Conservation (phyloP, 2,329 filamentous ascomycete genomes). For the Eutypella sp. region DNA sequence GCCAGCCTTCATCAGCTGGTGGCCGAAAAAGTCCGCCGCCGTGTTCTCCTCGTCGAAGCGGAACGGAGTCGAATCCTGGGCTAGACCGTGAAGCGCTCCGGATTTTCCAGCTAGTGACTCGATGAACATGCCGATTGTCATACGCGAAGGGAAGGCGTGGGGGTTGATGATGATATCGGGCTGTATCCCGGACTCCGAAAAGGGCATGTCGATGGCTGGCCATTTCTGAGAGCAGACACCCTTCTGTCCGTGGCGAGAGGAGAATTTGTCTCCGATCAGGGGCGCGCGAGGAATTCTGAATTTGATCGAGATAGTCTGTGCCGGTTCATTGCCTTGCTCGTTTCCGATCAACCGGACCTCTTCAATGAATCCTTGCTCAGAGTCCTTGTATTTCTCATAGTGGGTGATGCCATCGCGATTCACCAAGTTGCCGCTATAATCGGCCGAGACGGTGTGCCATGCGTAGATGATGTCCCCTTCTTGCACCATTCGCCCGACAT, state of each 20-base stretch:
- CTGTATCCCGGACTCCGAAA: constrained; percentile 92
- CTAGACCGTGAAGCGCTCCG: constrained; percentile 88
- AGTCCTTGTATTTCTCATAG: constrained; percentile 91
- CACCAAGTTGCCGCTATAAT: constrained; percentile 71
- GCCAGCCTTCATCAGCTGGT: constrained; percentile 89
- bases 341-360: constrained; percentile 87
- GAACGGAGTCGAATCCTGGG: constrained; percentile 94
- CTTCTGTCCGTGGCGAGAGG: constrained; percentile 96
- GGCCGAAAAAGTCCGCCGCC: constrained; percentile 89
- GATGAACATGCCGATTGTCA: constrained; percentile 99
- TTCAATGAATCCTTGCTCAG: constrained; percentile 82
- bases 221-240: constrained; percentile 96
- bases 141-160: constrained; percentile 97
- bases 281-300: constrained; percentile 85
- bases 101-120: constrained; percentile 95
- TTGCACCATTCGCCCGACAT: constrained; percentile 70
- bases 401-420: constrained; percentile 84
- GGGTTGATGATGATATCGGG: constrained; percentile 99
- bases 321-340: constrained; percentile 75
- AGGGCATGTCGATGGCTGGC: constrained; percentile 91
- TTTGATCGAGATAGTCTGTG: constrained; percentile 87
- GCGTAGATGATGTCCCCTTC: constrained; percentile 84
- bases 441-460: constrained; percentile 80
- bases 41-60: constrained; percentile 89
- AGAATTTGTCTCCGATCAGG: constrained; percentile 98